phyloP scores from a whole-genome alignment of 2,329 filamentous ascomycete species.

The Fusarium euwallaceae region DNA sequence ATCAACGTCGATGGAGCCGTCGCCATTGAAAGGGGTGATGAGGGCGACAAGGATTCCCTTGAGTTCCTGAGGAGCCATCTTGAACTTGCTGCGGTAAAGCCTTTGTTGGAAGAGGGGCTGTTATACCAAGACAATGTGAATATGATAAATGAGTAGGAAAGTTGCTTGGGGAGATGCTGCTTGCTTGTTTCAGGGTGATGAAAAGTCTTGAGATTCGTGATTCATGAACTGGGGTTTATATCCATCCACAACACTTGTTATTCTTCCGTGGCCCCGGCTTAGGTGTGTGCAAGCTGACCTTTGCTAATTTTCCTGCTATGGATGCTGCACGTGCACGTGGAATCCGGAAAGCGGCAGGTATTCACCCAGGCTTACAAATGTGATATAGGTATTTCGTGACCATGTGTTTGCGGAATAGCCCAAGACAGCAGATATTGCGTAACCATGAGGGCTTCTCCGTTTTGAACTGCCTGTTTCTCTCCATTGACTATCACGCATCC shows the following conservation, averaged over 20 bases:
- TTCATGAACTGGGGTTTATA: no score
- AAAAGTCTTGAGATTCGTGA: no score
- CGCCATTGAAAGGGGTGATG: slow-evolving; percentile 59
- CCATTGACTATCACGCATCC: no score
- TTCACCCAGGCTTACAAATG: neutral
- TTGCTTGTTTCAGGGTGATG: no score
- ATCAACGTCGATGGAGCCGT: slow-evolving; percentile 51
- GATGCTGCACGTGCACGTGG: neutral
- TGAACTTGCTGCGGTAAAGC: neutral
- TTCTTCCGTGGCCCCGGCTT: no score
- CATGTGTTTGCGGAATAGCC: no score
- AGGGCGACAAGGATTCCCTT: slow-evolving; percentile 60
- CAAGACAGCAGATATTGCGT: no score
- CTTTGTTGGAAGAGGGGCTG: neutral
- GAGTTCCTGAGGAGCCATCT: slow-evolving; percentile 24
- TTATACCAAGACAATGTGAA: no score
- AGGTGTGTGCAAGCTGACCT: neutral
- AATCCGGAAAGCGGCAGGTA: neutral
- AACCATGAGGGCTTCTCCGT: no score
- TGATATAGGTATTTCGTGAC: no score
- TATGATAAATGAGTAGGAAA: neutral
- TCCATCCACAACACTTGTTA: no score
- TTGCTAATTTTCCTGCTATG: neutral
- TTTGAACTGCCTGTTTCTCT: no score
- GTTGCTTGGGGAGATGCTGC: neutral